phyloP scores from a whole-genome alignment of 257 asterid genomes.

The Nicotiana tomentosiformis region DNA sequence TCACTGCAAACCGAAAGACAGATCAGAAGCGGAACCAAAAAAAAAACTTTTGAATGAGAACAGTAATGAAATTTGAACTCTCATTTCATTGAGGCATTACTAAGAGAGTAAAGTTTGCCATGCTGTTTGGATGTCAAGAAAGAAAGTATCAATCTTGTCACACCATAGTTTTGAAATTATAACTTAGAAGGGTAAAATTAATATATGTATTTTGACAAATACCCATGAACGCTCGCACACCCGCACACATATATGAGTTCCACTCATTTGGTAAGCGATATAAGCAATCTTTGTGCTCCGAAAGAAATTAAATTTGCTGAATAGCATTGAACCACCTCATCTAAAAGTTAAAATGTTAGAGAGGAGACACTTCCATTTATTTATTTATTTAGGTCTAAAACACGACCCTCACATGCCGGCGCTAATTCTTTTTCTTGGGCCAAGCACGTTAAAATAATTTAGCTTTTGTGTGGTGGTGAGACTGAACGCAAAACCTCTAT shows the following conservation, averaged over 20 bases:
- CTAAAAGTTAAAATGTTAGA: background rate
- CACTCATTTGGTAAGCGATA: background rate
- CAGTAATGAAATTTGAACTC: background rate
- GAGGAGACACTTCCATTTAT: background rate
- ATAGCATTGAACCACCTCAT: background rate
- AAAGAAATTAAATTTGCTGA: conserved; percentile 2
- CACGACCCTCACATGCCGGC: background rate
- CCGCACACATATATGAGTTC: background rate
- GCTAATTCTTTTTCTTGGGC: background rate
- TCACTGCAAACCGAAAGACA: conserved; percentile 31
- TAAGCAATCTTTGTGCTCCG: background rate
- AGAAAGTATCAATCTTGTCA: background rate
- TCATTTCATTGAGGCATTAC: background rate
- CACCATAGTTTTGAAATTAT: background rate
- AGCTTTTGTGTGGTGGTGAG: background rate
- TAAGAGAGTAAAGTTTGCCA: background rate
- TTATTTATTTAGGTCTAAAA: background rate
- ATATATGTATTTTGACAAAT: background rate
- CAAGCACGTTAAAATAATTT: background rate
- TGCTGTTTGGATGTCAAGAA: background rate
- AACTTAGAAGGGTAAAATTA: background rate
- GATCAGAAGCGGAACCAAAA: background rate
- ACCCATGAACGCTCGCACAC: background rate
- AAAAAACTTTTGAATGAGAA: background rate
- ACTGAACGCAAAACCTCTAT: background rate